A percentile compares a stretch with the other conserved stretches of the same genome.
phyloP scores from a whole-genome alignment of 805 yeast genomes.

The Maudiozyma saulgeensis region DNA sequence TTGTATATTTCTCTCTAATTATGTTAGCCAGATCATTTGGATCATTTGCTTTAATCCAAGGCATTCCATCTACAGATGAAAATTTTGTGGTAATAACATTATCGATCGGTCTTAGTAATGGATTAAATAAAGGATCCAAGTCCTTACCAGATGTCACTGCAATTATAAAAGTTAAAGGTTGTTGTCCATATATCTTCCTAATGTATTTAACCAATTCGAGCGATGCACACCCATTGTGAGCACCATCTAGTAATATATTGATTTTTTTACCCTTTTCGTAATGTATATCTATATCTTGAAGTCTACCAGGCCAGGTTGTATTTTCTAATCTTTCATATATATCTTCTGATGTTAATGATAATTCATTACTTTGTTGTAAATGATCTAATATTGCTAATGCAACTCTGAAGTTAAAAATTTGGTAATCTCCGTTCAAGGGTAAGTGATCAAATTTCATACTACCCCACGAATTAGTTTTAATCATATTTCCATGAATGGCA shows the following conservation, averaged over 20 bases:
- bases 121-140: slow-evolving; percentile 39
- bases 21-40: slow-evolving; percentile 18
- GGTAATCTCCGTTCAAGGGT: slow-evolving; percentile 68
- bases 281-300: slow-evolving; percentile 43
- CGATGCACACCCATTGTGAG: slow-evolving; percentile 85
- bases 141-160: slow-evolving; percentile 74
- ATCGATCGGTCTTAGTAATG: slow-evolving; percentile 44
- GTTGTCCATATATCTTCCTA: slow-evolving; percentile 16
- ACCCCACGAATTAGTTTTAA: slow-evolving; percentile 27
- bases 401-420: slow-evolving; percentile 55
- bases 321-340: slow-evolving; percentile 43
- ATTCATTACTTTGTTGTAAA: slow-evolving; percentile 16
- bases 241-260: slow-evolving; percentile 66
- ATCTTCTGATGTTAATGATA: slow-evolving; percentile 26
- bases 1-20: slow-evolving; percentile 21
- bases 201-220: slow-evolving; percentile 54
- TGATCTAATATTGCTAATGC: slow-evolving; percentile 49
- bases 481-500: slow-evolving; percentile 4
- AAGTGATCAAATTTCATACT: slow-evolving; percentile 27
- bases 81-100: slow-evolving; percentile 54
- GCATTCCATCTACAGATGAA: slow-evolving; percentile 77
- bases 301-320: slow-evolving; percentile 81
- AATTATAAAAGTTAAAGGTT: slow-evolving; percentile 43
- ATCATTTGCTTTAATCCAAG: slow-evolving; percentile 64
- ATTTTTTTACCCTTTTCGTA: slow-evolving; percentile 12